Conservation (phyloP, 2,329 filamentous ascomycete species). For the Paraconiothyrium sp. region DNA sequence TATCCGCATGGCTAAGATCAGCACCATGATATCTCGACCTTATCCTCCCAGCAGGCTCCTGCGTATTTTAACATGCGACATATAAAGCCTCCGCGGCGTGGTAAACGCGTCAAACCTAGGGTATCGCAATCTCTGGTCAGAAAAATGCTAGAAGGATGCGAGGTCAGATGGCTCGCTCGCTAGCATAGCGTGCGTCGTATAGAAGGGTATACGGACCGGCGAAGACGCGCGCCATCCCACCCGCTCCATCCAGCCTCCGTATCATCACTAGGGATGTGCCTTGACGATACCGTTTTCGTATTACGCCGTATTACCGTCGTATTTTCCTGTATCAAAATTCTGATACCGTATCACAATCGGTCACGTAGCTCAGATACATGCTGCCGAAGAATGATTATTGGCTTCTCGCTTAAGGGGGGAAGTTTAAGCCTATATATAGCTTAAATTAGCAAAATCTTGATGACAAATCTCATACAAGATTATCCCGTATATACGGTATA, state of each 20-base stretch:
- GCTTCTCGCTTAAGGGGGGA: too few relatives aligned
- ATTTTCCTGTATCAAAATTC: too few relatives aligned
- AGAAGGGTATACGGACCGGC: slow-evolving; percentile 28
- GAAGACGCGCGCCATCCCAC: slow-evolving; percentile 21
- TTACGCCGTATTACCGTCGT: too few relatives aligned
- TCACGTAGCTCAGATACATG: too few relatives aligned
- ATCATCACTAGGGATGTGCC: too few relatives aligned
- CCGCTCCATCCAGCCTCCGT: background rate
- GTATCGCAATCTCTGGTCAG: background rate
- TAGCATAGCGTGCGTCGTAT: slow-evolving; percentile 26
- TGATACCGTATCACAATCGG: too few relatives aligned
- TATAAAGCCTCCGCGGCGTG: background rate
- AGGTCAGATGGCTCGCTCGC: slow-evolving; percentile 28
- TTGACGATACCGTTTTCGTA: too few relatives aligned
- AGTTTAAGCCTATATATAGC: too few relatives aligned
- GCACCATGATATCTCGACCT: background rate
- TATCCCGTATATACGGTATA: too few relatives aligned
- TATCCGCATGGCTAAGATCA: slow-evolving; percentile 5
- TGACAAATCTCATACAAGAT: too few relatives aligned
- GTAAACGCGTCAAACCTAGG: background rate
- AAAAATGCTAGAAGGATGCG: background rate
- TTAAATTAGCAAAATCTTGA: too few relatives aligned
- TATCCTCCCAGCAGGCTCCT: background rate
- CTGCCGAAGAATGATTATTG: too few relatives aligned
- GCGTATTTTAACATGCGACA: background rate